Conservation (phyloP, 345 rosid species). For the Eucalyptus victrix region DNA sequence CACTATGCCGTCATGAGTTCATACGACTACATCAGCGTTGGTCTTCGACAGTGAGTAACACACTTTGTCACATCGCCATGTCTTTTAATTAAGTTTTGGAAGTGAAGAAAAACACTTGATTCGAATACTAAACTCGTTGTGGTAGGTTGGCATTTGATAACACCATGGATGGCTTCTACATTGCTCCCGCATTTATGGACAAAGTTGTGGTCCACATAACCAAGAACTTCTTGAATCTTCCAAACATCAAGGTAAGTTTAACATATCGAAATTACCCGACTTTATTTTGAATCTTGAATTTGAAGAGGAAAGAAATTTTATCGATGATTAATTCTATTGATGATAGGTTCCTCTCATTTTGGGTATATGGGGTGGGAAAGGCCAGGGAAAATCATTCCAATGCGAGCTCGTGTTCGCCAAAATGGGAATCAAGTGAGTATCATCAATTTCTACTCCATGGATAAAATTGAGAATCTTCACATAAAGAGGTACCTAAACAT, state of each 20-base stretch:
- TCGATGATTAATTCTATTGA: neutral
- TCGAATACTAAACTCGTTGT: neutral
- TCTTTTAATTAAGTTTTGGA: neutral
- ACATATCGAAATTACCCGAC: too few relatives aligned
- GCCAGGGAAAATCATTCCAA: constrained; percentile 56
- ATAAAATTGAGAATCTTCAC: neutral
- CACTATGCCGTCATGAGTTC: constrained; percentile 41
- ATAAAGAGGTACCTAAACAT: neutral
- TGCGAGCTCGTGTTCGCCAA: constrained; percentile 52
- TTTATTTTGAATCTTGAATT: neutral
- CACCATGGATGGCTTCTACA: constrained; percentile 35
- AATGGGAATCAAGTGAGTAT: constrained; percentile 43
- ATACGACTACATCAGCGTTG: constrained; percentile 26
- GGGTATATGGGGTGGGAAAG: constrained; percentile 60
- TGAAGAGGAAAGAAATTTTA: neutral
- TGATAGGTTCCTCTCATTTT: constrained; percentile 37
- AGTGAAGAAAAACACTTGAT: neutral
- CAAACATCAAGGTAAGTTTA: constrained; percentile 28
- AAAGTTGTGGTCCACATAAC: constrained; percentile 39
- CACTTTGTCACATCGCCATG: neutral
- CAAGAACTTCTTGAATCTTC: constrained; percentile 46
- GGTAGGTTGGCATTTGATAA: constrained; percentile 24
- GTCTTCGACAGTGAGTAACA: constrained; percentile 30
- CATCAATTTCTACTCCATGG: neutral
- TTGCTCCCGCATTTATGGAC: constrained; percentile 52